These are phyloP conservation scores for Fusarium pininemorale DNA, from an alignment of 2,329 filamentous ascomycete genomes.

Conservation along the genomic window DNA sequence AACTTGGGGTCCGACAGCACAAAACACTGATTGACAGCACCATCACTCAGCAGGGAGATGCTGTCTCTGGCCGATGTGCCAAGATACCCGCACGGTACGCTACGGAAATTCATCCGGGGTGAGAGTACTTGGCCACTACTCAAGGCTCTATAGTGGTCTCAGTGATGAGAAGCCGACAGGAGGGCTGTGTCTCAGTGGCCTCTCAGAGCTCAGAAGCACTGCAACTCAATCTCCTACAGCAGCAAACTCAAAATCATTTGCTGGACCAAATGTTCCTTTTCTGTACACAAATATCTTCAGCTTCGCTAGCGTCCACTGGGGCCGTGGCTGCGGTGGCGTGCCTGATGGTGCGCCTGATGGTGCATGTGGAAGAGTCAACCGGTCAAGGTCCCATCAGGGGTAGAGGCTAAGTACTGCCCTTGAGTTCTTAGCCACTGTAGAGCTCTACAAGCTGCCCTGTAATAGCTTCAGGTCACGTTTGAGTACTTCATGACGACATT, in stretches of 20 bases:
- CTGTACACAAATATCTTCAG: constrained; percentile 22
- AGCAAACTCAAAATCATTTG: not conserved
- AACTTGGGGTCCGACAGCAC: constrained; percentile 15
- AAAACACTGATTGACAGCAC: constrained; percentile 12
- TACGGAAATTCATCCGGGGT: constrained; percentile 29
- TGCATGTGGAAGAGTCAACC: constrained; percentile 28
- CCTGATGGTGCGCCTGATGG: constrained; percentile 34
- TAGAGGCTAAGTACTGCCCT: constrained; percentile 17
- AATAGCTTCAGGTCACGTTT: not conserved
- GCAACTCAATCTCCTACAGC: not conserved
- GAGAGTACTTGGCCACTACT: constrained; percentile 30
- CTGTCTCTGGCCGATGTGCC: constrained; percentile 27
- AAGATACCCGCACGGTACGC: constrained; percentile 38
- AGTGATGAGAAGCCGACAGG: not conserved
- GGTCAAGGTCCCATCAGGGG: constrained; percentile 20
- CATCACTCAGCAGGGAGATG: constrained; percentile 18
- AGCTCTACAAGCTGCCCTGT: not conserved
- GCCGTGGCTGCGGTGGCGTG: constrained; percentile 42
- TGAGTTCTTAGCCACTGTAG: not conserved
- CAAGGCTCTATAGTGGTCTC: not conserved
- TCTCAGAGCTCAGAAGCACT: not conserved
- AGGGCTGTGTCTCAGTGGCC: not conserved
- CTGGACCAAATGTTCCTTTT: not conserved
- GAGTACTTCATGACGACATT: constrained; percentile 16
- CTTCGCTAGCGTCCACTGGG: constrained; percentile 39